These are phyloP conservation scores for Sicyos baderoa DNA, from an alignment of 306 rosid genomes.

Conservation along the genomic window DNA sequence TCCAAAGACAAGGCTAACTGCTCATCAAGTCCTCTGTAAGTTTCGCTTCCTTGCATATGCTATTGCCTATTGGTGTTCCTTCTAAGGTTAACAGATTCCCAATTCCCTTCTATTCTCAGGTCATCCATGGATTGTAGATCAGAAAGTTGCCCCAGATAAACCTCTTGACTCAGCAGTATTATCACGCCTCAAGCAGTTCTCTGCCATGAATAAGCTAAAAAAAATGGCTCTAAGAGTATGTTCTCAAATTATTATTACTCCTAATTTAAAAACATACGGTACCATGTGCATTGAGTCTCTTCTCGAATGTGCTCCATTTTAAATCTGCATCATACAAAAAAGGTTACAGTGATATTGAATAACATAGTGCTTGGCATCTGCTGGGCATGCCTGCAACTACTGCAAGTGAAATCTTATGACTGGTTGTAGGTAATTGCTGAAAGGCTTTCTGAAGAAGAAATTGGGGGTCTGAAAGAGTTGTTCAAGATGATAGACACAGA, in stretches of 20 bases:
- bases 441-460: conserved; percentile 44
- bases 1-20: conserved; percentile 36
- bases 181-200: conserved; percentile 39
- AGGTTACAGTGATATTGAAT: neutral
- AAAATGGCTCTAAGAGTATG: conserved; percentile 40
- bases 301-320: neutral
- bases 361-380: neutral
- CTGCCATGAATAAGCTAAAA: conserved; percentile 46
- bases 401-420: neutral
- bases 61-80: neutral
- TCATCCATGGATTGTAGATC: conserved; percentile 46
- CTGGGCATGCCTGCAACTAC: neutral
- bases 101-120: conserved; percentile 23
- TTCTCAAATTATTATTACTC: neutral
- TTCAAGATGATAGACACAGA: conserved; percentile 47
- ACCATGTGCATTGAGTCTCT: neutral
- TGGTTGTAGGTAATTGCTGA: conserved; percentile 34
- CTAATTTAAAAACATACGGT: neutral
- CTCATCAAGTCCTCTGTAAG: conserved; percentile 41
- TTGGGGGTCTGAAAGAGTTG: conserved; percentile 41
- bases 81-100: neutral
- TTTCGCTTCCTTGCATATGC: neutral
- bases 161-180: conserved; percentile 42
- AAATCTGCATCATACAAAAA: neutral
- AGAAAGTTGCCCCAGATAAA: conserved; percentile 36